Conservation (phyloP, 805 yeast species). For the Nakazawaea ernobii region DNA sequence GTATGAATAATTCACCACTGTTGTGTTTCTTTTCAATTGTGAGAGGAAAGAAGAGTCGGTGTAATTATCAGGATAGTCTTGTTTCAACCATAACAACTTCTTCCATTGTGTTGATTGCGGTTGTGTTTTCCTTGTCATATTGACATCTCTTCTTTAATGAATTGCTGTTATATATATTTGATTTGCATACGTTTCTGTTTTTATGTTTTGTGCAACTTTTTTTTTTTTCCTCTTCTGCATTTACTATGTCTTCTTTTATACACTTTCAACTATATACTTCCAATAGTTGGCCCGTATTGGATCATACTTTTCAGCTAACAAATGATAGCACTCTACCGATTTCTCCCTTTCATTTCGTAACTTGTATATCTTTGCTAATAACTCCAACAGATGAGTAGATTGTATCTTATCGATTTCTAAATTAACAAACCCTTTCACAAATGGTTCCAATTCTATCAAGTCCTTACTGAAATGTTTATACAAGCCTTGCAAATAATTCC, state of each 20-base stretch:
- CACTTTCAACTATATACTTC: slow-evolving; percentile 14
- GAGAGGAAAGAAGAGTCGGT: slow-evolving; percentile 80
- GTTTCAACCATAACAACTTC: slow-evolving; percentile 77
- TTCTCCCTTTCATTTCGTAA: slow-evolving; percentile 22
- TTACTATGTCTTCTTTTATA: background rate
- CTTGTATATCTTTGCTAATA: slow-evolving; percentile 46
- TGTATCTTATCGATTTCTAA: slow-evolving; percentile 21
- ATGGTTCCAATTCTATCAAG: slow-evolving; percentile 34
- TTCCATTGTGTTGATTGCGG: slow-evolving; percentile 52
- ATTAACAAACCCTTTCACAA: slow-evolving; percentile 39
- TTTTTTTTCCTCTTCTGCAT: too few species aligned
- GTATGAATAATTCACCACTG: slow-evolving; percentile 63
- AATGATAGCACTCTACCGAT: slow-evolving; percentile 40
- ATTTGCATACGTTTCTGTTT: too few species aligned
- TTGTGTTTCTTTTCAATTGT: slow-evolving; percentile 69
- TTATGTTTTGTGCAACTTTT: too few species aligned
- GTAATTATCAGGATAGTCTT: slow-evolving; percentile 87
- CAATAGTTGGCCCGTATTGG: slow-evolving; percentile 26
- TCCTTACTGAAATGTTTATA: slow-evolving; percentile 23
- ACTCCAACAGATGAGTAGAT: slow-evolving; percentile 62
- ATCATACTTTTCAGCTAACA: slow-evolving; percentile 37
- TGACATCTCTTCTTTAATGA: too few species aligned
- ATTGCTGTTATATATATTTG: too few species aligned
- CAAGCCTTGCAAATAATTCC: slow-evolving; percentile 77
- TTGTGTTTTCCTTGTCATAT: background rate